Evolutionary conservation across 768 basidiomycete species (phyloP), one percentile per base, ranked within the genome.

Genomic region (Boletus fagicola): DNA sequence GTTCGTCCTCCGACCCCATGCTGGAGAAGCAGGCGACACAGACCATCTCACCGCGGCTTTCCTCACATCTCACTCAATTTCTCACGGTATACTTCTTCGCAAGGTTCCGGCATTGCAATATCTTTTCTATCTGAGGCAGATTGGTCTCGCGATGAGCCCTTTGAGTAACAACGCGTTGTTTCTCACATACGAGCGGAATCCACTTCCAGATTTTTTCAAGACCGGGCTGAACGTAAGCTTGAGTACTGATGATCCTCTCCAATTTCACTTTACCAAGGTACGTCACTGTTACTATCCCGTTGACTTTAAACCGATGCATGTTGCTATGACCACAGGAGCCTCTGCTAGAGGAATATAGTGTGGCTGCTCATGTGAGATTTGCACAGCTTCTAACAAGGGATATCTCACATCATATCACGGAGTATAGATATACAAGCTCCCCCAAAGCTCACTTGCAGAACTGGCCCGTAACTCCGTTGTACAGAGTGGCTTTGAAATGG

Each of bases 401-500:
- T 22, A 30, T 33, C 55, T 57, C n/a, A 43, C 39, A 1, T 49
- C 8, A 31, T 53, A 16, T 38, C 24, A 46, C 56, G 58, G 44
- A 4, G 9, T 45, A 51, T 65, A 97, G 88, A 98, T 99, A 57
- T 97, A 98, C 75, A 98, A 98, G 74, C 76, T 98, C 51, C 92
- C 96, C 0, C 96, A 93, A 70, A 91, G 89, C 62, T 94, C 92
- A 0, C 78, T 99, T 56, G 97, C 95, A 13, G 97, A 99, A 73
- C 82, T 99, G 12, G 97, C 97, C n/a, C 86, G 97, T 43, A 99
- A 99, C 75, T 96, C 94, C 0, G 97, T 98, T 33, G 79, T 90
- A 46, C 97, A 98, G 70, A 94, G 92, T 65, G 97, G 97, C 1
- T 98, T 98, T 70, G 97, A 99, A 75, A 98, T 98, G 94, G 90